Conservation (phyloP, 2,329 filamentous ascomycete genomes). For the Bipolaris cookei region DNA sequence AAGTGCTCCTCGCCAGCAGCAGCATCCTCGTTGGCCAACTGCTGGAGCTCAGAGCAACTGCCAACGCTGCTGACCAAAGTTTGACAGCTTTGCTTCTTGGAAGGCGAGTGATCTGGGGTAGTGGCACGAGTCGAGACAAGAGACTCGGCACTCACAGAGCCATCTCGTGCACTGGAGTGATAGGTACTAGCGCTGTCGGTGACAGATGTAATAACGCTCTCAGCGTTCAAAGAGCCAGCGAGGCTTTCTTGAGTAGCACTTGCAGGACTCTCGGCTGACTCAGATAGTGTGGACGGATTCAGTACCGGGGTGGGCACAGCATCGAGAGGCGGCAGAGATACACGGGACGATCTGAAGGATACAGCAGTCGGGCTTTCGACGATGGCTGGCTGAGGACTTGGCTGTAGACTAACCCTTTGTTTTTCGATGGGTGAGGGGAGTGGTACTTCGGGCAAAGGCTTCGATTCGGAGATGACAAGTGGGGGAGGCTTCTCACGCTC, state of each 20-base stretch:
- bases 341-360: slow-evolving; percentile 57
- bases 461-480: slow-evolving; percentile 62
- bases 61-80: slow-evolving; percentile 67
- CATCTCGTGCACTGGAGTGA: slow-evolving; percentile 73
- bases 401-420: slow-evolving; percentile 32
- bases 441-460: slow-evolving; percentile 72
- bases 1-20: slow-evolving; percentile 82
- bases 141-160: slow-evolving; percentile 79
- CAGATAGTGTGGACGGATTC: slow-evolving; percentile 34
- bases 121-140: slow-evolving; percentile 86
- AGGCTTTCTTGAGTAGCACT: slow-evolving; percentile 40
- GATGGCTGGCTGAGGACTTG: slow-evolving; percentile 26
- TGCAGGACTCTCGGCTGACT: slow-evolving; percentile 46
- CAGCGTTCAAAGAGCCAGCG: slow-evolving; percentile 45
- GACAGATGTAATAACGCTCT: slow-evolving; percentile 76
- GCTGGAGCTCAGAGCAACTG: slow-evolving; percentile 68
- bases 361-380: slow-evolving; percentile 43
- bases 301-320: slow-evolving; percentile 38
- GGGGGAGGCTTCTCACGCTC: slow-evolving; percentile 50
- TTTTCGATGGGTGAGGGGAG: slow-evolving; percentile 45
- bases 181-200: slow-evolving; percentile 81
- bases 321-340: slow-evolving; percentile 53
- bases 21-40: slow-evolving; percentile 72
- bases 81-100: slow-evolving; percentile 63
- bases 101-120: slow-evolving; percentile 72